Conservation (phyloP, 1,139 yeast species). For the Geotrichum klebahnii region DNA sequence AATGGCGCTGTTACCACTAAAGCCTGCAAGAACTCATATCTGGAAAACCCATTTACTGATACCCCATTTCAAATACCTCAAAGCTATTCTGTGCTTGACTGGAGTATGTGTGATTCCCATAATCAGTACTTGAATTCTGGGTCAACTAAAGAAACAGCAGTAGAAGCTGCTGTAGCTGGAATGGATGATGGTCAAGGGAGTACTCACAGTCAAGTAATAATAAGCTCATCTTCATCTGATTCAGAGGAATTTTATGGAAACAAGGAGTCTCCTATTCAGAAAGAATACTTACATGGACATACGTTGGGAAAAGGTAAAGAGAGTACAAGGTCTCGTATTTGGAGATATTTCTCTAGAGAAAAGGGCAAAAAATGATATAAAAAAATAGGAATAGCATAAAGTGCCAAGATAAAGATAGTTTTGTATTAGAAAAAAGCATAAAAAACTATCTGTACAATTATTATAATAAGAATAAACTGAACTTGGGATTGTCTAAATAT, state of each 20-base stretch:
- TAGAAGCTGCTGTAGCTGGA: not conserved
- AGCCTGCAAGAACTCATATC: not conserved
- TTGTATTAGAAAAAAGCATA: too few species aligned
- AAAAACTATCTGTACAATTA: too few species aligned
- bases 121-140: not conserved
- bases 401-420: too few species aligned
- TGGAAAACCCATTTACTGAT: slow-evolving; percentile 2
- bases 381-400: too few species aligned
- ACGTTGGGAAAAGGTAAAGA: not conserved
- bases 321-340: too few species aligned
- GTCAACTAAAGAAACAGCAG: not conserved
- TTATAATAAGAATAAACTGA: too few species aligned
- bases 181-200: not conserved
- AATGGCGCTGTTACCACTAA: too few species aligned
- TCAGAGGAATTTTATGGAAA: not conserved
- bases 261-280: not conserved
- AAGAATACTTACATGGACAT: not conserved
- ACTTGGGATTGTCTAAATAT: too few species aligned
- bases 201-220: not conserved
- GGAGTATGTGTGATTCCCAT: not conserved
- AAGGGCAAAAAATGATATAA: too few species aligned
- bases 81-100: not conserved
- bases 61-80: not conserved
- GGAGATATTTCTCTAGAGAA: too few species aligned
- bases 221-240: not conserved